Evolutionary conservation across 768 basidiomycete species (phyloP), one percentile per base, ranked within the genome.

Genomic region (Calocera viscosa): DNA sequence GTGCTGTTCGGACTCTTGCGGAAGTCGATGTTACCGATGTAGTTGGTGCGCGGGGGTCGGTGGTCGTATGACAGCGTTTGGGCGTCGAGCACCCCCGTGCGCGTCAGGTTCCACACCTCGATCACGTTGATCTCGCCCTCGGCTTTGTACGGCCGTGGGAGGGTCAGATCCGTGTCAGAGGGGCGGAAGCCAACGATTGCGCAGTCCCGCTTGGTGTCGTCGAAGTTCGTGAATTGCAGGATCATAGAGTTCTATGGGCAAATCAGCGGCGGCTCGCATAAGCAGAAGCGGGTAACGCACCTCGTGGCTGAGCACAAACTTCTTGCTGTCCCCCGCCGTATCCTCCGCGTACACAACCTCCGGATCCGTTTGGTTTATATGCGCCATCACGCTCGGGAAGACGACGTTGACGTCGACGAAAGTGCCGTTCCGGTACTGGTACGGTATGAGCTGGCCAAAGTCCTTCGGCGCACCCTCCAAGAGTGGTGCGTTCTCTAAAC

Each of bases 341-440:
- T 60, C 26, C 14, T 14, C 53, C 26, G 26, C 19, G 22, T 60
- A 60, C 53, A 60, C 53, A 11, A 12, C 22, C 53, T 60, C 53
- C 19, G 53, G 26, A 30, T 60, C 53, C 8, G 14, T 60, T 22
- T 26, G 26, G 30, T 60, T 60, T 19, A 60, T 10, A 32, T 60
- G 53, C 53, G 53, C 53, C 30, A 60, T 22, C 53, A 60, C 53
- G 30, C 53, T 60, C 53, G 53, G 53, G 22, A 60, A 60, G 53
- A 60, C 53, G 53, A 60, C 53, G 30, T 60, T 60, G 26, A 60
- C 53, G 30, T 26, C 26, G 14, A 60, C 53, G 14, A 5, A 8
- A 2, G 26, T 60, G 7, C 53, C 53, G 30, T 60, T 60, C 14
- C 16, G 11, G 53, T 60, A 60, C 26, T 32, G 24, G 14, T 5